Base-by-base conservation (phyloP, 345 rosid species). In the Aurinia saxatilis region DNA sequence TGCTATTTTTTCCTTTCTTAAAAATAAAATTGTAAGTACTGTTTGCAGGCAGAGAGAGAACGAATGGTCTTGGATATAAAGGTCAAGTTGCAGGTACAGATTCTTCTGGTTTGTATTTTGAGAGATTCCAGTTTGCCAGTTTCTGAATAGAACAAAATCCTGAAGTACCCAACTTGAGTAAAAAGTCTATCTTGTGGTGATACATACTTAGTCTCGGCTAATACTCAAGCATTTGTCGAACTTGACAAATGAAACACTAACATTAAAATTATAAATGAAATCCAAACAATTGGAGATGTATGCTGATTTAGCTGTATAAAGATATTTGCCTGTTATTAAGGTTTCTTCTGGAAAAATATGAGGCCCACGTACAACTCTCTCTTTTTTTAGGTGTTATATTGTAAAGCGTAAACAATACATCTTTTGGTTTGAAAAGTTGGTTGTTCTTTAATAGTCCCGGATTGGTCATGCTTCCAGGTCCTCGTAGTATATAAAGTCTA, bases 41-140 rank as follows among this genome's bases (percentile, higher is more conserved):
- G 18, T 44, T 53, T 60, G 57, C 78, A 87, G 99, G 96, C 92
- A 40, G 99, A 93, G 79, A 84, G 97, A 68, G 97, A 87, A 5
- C 95, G 85, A 57, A 93, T 93, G 99, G 99, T 93, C 77, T 77
- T 93, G 84, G 97, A 93, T 87, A 93, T 93, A 48, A 65, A 87
- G 80, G 99, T 93, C 73, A 87, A 93, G 77, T 85, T 93, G 75
- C 99, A 93, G 97, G 97, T 90, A 75, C 37, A 53, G 6, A 29
- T 56, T 40, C 35, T 55, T 48, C 56, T 4, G 64, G 36, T 42
- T 46, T 52, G 21, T 61, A 15, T 45, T 50, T 68, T 16, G 19
- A 51, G 19, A 29, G 36, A 37, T 61, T 41, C 18, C 55, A 53
- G 4, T 62, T 45, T 71, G 41, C 49, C 49, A 41, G 49, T 48